Evolutionary conservation across 345 rosid species (phyloP).

Genomic region (Eucalyptus dawsonii): DNA sequence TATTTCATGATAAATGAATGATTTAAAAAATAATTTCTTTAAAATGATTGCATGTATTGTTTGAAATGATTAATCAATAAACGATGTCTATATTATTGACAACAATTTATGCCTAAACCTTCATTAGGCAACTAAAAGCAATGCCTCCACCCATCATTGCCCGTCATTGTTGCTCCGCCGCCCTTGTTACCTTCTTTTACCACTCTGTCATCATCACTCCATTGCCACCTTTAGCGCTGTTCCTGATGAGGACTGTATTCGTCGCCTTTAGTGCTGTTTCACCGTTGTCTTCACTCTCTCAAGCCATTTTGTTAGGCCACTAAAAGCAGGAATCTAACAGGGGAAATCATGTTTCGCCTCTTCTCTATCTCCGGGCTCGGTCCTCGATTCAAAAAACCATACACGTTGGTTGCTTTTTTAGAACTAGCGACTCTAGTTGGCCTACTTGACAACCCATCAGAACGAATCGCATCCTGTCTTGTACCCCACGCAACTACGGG

Average conservation of each 20-base stretch:
- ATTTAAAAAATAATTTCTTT: neutral
- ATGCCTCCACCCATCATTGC: neutral
- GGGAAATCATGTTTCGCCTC: neutral
- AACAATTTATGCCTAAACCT: neutral
- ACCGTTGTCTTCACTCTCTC: neutral
- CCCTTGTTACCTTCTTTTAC: neutral
- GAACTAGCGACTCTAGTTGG: neutral
- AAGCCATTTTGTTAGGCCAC: neutral
- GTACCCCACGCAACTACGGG: neutral
- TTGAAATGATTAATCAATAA: neutral
- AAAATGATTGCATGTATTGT: neutral
- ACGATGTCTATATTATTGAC: neutral
- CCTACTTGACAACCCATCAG: neutral
- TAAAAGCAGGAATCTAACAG: neutral
- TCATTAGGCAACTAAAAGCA: neutral
- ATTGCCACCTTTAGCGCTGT: too few relatives aligned
- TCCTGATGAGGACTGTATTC: neutral
- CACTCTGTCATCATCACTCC: neutral
- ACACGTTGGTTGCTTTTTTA: neutral
- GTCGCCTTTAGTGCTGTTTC: neutral
- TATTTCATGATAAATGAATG: neutral
- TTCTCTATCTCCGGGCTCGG: neutral
- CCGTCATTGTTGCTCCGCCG: neutral
- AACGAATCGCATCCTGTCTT: neutral
- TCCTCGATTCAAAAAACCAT: neutral